A percentile compares a stretch with the other conserved stretches of the same genome.
phyloP scores from a whole-genome alignment of 352 stramenopile species.

The Globisporangium irregulare region DNA sequence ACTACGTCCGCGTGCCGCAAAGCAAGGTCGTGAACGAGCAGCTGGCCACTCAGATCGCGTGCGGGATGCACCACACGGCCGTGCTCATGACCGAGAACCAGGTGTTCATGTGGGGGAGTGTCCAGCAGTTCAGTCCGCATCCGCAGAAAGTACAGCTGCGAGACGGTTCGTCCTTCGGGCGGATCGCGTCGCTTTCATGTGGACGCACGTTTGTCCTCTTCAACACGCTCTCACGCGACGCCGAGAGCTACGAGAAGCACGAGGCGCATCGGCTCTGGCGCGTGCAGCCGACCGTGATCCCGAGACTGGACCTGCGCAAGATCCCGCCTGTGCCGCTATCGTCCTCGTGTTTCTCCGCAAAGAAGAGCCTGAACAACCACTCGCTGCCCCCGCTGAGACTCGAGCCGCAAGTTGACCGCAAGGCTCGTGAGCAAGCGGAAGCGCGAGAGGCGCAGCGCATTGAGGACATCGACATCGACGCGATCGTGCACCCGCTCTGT shows the following conservation, averaged over 20 bases:
- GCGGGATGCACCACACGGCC: conserved; percentile 65
- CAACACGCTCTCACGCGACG: conserved; percentile 52
- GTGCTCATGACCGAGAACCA: conserved; percentile 46
- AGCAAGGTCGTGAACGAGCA: conserved; percentile 40
- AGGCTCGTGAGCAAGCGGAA: conserved; percentile 30
- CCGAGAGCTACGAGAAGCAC: conserved; percentile 53
- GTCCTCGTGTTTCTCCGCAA: conserved; percentile 27
- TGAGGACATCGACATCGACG: conserved; percentile 63
- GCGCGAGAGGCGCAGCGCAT: conserved; percentile 37
- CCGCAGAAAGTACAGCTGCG: conserved; percentile 35
- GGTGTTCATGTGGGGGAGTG: conserved; percentile 70
- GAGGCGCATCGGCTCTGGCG: conserved; percentile 52
- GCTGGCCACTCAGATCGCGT: conserved; percentile 39
- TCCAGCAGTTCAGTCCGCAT: conserved; percentile 38
- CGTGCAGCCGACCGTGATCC: conserved; percentile 39
- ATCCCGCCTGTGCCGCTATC: conserved; percentile 36
- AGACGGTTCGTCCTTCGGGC: conserved; percentile 33
- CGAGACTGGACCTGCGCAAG: conserved; percentile 41
- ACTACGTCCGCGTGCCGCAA: conserved; percentile 30
- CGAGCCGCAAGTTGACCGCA: conserved; percentile 50
- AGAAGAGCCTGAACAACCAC: conserved; percentile 22
- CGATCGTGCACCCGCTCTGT: conserved; percentile 66
- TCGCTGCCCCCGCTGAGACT: conserved; percentile 35
- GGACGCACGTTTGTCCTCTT: conserved; percentile 74
- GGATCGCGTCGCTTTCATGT: conserved; percentile 60